Evolutionary conservation across 2,329 filamentous ascomycete species (phyloP), one percentile per base, ranked within the genome.

Genomic region (Trichoderma citrinoviride): DNA sequence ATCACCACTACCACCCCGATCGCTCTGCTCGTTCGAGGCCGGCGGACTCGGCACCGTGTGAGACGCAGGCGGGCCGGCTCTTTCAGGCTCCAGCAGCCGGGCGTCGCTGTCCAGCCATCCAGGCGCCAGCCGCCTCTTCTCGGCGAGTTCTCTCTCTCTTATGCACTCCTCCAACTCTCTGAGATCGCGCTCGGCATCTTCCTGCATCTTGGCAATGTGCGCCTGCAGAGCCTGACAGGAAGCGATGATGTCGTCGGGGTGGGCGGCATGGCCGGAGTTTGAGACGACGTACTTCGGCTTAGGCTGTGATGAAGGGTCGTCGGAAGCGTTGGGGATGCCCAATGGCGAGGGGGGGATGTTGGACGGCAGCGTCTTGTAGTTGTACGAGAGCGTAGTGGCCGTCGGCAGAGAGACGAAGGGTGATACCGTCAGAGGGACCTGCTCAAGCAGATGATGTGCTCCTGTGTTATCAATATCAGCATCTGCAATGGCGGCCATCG

Each of bases 401-500:
- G 91, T 90, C 12, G 95, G 95, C 37, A 99, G 89, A 66, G 90
- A 90, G 72, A 98, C 87, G 80, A 97, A 97, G 27, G 95, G 95
- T 3, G 94, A 97, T 50, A 98, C 93, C 56, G 93, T 96, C 63
- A 99, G 82, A 33, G 95, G 93, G 46, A 98, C 88, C 79, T 99
- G 95, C 70, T 93, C 91, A 53, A 99, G 87, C 69, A 97, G 87
- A 17, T 90, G 91, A 79, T 97, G 93, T 17, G 92, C 88, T 69
- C 85, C 90, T 92, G 3, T n/a, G 43, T 8, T 19, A 17, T 61
- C 29, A 47, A 54, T 27, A 68, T 73, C 65, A 72, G 65, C 54
- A 15, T 15, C 12, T 19, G 8, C 12, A 12, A 12, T 14, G 14
- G 21, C 3, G 23, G 12, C 14, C 7, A 15, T 21, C 10, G 37